phyloP scores from a whole-genome alignment of 1,284 basidiomycete genomes.

The Jaminaea rosea region DNA sequence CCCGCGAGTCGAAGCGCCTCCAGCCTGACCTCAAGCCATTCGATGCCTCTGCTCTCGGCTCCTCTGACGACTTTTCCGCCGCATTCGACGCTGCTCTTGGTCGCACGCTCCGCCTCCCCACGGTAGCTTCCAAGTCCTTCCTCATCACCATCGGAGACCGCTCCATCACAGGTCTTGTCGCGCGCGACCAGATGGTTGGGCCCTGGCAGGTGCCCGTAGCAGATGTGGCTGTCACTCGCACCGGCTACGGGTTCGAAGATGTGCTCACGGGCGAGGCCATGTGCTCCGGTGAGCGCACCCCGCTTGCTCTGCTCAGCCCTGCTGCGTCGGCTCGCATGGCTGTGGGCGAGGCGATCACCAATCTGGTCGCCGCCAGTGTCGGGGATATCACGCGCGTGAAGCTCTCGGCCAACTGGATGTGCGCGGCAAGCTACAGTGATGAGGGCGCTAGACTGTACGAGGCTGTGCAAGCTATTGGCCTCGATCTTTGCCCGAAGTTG shows the following conservation, averaged over 20 bases:
- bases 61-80: conserved; percentile 49
- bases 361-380: conserved; percentile 74
- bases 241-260: conserved; percentile 81
- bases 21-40: conserved; percentile 56
- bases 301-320: conserved; percentile 74
- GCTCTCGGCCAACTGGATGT: conserved; percentile 99
- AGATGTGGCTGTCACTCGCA: conserved; percentile 89
- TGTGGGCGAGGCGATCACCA: conserved; percentile 85
- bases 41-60: conserved; percentile 59
- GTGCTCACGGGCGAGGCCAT: conserved; percentile 76
- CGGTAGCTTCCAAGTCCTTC: conserved; percentile 91
- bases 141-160: conserved; percentile 97
- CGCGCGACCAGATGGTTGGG: conserved; percentile 96
- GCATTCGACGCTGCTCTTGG: conserved; percentile 55
- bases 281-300: conserved; percentile 94
- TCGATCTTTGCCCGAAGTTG: conserved; percentile 88
- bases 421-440: conserved; percentile 77
- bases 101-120: conserved; percentile 79
- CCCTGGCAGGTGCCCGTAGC: conserved; percentile 97
- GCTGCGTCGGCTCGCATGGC: conserved; percentile 92
- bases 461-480: conserved; percentile 82
- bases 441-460: conserved; percentile 87
- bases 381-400: conserved; percentile 69
- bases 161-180: conserved; percentile 83
- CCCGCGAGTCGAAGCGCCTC: conserved; percentile 61